These are phyloP conservation scores for Entomortierella parvispora DNA, from an alignment of 192 early-diverging fungal species.

Conservation along the genomic window DNA sequence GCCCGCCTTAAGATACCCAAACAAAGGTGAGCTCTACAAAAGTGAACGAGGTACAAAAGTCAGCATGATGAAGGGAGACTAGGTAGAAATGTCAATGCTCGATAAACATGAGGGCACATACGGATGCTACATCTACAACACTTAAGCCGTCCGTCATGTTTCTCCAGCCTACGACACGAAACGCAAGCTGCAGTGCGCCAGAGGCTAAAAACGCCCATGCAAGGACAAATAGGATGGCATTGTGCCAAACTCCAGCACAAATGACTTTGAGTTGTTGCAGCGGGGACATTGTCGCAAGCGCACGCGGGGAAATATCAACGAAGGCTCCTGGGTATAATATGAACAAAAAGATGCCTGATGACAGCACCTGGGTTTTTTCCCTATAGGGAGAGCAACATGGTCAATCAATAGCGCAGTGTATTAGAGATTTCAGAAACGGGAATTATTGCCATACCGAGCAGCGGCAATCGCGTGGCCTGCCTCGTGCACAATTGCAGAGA, in stretches of 20 bases:
- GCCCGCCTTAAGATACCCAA: slow-evolving; percentile 53
- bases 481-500: slow-evolving; percentile 77
- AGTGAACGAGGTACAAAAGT: not conserved
- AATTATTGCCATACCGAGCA: slow-evolving; percentile 57
- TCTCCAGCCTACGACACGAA: slow-evolving; percentile 61
- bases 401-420: not conserved
- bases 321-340: slow-evolving; percentile 83
- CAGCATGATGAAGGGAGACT: not conserved
- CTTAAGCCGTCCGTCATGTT: slow-evolving; percentile 62
- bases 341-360: slow-evolving; percentile 72
- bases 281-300: slow-evolving; percentile 55
- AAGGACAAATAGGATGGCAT: slow-evolving; percentile 61
- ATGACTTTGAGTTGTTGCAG: slow-evolving; percentile 65
- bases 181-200: slow-evolving; percentile 55
- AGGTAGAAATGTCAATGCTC: not conserved
- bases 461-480: slow-evolving; percentile 80
- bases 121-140: slow-evolving; percentile 62
- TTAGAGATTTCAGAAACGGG: not conserved
- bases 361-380: slow-evolving; percentile 66
- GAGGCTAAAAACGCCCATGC: slow-evolving; percentile 52
- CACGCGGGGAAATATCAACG: slow-evolving; percentile 66
- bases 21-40: slow-evolving; percentile 59
- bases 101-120: not conserved
- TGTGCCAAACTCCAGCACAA: slow-evolving; percentile 85
- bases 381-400: slow-evolving; percentile 45